These are phyloP conservation scores for Physcia stellaris DNA, from an alignment of 495 filamentous ascomycete genomes.

Conservation along the genomic window DNA sequence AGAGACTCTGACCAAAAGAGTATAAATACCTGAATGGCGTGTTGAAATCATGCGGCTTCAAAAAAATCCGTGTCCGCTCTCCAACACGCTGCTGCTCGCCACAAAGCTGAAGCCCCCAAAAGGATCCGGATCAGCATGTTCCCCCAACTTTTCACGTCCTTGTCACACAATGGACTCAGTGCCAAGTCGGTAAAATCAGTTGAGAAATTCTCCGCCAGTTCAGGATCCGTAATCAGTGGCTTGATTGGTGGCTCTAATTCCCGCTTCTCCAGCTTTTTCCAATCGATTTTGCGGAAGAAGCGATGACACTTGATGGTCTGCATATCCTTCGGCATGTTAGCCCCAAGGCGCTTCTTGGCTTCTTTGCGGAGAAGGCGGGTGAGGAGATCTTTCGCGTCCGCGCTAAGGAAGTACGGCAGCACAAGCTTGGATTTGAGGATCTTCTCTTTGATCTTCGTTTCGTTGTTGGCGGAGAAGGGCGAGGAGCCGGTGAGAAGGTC, in stretches of 20 bases:
- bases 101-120: slow-evolving; percentile 97
- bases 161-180: slow-evolving; percentile 49
- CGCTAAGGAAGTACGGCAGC: slow-evolving; percentile 74
- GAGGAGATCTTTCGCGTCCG: slow-evolving; percentile 86
- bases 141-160: slow-evolving; percentile 14
- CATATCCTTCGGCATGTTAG: slow-evolving; percentile 78
- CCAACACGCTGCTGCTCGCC: slow-evolving; percentile 73
- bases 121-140: slow-evolving; percentile 33
- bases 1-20: no score
- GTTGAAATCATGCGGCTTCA: no score
- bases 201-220: slow-evolving; percentile 89
- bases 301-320: slow-evolving; percentile 79
- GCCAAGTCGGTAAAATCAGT: slow-evolving; percentile 73
- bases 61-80: slow-evolving; percentile 27
- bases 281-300: slow-evolving; percentile 94
- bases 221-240: slow-evolving; percentile 86
- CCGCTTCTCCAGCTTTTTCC: slow-evolving; percentile 63
- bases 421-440: slow-evolving; percentile 81
- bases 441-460: slow-evolving; percentile 82
- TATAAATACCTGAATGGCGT: no score
- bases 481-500: slow-evolving; percentile 84
- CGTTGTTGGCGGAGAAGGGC: slow-evolving; percentile 80
- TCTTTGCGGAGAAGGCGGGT: slow-evolving; percentile 83
- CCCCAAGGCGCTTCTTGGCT: slow-evolving; percentile 72
- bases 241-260: slow-evolving; percentile 77